Conservation (phyloP, 768 basidiomycete genomes). For the Suillus occidentalis region DNA sequence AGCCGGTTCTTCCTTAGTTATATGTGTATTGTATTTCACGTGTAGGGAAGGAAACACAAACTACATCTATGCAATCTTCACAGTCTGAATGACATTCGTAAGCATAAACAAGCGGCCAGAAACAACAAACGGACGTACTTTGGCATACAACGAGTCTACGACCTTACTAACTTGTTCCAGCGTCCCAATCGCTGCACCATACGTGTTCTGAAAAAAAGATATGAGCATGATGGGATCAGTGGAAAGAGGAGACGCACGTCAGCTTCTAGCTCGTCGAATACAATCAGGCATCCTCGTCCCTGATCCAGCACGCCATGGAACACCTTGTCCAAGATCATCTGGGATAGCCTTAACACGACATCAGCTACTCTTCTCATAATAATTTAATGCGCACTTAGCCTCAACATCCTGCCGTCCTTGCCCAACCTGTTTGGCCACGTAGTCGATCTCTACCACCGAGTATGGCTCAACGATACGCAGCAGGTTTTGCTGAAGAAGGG, state of each 20-base stretch:
- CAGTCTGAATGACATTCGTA: constrained; percentile 31
- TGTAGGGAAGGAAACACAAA: neutral
- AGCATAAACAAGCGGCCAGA: neutral
- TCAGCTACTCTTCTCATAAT: constrained; percentile 6
- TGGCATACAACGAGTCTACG: constrained; percentile 91
- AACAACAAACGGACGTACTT: constrained; percentile 41
- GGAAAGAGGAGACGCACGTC: constrained; percentile 60
- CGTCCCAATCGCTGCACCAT: constrained; percentile 86
- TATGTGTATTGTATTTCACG: neutral
- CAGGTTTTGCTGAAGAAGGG: constrained; percentile 92
- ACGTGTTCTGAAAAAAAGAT: constrained; percentile 62
- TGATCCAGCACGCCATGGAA: constrained; percentile 97
- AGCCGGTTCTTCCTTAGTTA: neutral
- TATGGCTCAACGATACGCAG: constrained; percentile 96
- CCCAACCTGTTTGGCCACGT: constrained; percentile 84
- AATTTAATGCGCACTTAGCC: constrained; percentile 63
- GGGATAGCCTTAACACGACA: constrained; percentile 64
- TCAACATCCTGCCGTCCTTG: constrained; percentile 89
- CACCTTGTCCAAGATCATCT: constrained; percentile 97
- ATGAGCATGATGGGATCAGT: neutral
- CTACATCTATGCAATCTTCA: constrained; percentile 40
- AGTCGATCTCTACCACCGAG: constrained; percentile 84
- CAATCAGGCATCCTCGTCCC: constrained; percentile 84
- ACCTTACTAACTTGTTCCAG: constrained; percentile 90
- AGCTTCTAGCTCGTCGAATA: constrained; percentile 85